Conservation (phyloP, 164 flowering plant species). For the Amborella trichopoda region DNA sequence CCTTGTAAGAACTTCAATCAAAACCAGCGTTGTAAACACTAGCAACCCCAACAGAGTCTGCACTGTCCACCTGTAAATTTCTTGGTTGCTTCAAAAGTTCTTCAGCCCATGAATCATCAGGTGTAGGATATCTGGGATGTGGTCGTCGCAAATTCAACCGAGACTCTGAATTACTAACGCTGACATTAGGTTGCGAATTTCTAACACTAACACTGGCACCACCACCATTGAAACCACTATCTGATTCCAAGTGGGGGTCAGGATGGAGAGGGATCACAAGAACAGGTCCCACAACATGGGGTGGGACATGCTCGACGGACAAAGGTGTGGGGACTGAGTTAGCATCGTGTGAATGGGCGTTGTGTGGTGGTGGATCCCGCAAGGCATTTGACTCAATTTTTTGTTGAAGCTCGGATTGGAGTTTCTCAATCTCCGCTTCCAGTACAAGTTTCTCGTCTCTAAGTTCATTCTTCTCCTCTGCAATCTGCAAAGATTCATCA, state of each 20-base stretch:
- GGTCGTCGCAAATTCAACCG: constrained; percentile 34
- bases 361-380: constrained; percentile 24
- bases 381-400: constrained; percentile 24
- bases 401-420: constrained; percentile 24
- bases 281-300: constrained; percentile 27
- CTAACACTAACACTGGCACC: too few species aligned
- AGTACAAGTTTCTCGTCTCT: constrained; percentile 35
- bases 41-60: too few species aligned
- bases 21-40: too few species aligned
- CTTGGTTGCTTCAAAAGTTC: constrained; percentile 20
- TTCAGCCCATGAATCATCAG: constrained; percentile 45
- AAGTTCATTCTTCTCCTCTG: constrained; percentile 40
- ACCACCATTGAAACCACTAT: too few species aligned
- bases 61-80: too few species aligned
- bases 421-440: constrained; percentile 31
- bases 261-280: constrained; percentile 33
- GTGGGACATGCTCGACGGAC: constrained; percentile 3
- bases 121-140: constrained; percentile 45
- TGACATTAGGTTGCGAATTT: too few species aligned
- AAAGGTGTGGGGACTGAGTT: not conserved
- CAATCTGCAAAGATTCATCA: too few species aligned
- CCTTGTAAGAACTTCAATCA: too few species aligned
- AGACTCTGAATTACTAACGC: too few species aligned
- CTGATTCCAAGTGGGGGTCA: too few species aligned
- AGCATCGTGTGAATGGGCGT: constrained; percentile 2